Base-by-base conservation (phyloP, 345 rosid species). In the Corymbia maculata region DNA sequence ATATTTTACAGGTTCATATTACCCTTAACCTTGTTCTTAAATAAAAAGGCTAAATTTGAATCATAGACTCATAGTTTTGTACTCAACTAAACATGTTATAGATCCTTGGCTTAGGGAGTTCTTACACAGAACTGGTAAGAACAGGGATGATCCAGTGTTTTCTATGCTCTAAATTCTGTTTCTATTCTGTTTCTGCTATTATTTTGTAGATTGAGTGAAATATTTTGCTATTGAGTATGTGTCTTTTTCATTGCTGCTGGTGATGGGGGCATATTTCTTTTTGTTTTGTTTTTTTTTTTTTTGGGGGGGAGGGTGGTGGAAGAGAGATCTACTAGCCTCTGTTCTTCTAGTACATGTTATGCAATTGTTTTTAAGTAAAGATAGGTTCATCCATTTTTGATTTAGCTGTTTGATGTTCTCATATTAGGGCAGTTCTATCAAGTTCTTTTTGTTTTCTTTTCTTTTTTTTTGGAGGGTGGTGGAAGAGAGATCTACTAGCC, bases 1-100 rank as follows among this genome's bases (percentile, higher is more conserved):
- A 97, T 98, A 92, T 98, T 98, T 94, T 98, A 98, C 96, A 96
- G 99, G 99, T 95, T 17, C 82, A 86, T 88, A 44, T 84, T 85
- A 66, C 55, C 87, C 36, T 44, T 57, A 8, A 11, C 30, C 4
- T 47, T 85, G 80, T 68, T 42, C 49, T 75, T 19, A 75, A 75
- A 36, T 36, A 2, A 75, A 36, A 19, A 36, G 49, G 26, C 82
- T 36, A 19, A 75, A 75, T 75, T 19, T 42, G 84, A 75, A 36
- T 75, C 49, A 22, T 75, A 9, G 84, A 75, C 19, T 75, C 49
- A 22, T 75, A 9, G 28, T 75, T 75, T 75, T 75, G 82, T 75
- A 75, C 28, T 49, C 49, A 75, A 36, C 49, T 75, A 10, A 75
- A 75, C 47, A 75, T 19, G 47, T 19, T 42, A 12, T 19, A 42